phyloP scores from a whole-genome alignment of 2,329 filamentous ascomycete genomes.

The Aspergillus brunneoviolaceus region DNA sequence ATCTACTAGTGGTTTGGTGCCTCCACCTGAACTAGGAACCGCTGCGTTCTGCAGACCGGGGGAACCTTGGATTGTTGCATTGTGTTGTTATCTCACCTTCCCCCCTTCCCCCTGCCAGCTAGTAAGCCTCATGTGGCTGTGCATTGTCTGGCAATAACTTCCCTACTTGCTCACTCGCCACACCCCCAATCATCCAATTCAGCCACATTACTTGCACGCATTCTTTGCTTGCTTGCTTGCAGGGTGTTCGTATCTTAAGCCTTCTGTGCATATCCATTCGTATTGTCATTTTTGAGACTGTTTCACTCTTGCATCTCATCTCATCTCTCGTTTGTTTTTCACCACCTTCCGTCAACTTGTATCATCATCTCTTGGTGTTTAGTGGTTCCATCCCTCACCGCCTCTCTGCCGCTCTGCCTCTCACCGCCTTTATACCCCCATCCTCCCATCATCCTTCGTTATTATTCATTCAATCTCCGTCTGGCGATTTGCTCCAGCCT shows the following conservation, averaged over 20 bases:
- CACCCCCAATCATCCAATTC: conserved; percentile 1
- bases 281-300: not conserved
- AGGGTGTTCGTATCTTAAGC: not conserved
- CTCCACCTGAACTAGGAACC: conserved; percentile 8
- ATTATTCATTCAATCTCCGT: conserved; percentile 14
- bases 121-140: conserved; percentile 22
- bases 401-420: conserved; percentile 23
- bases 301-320: not conserved
- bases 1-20: conserved; percentile 1
- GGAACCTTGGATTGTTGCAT: conserved; percentile 15
- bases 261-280: not conserved
- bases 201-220: not conserved
- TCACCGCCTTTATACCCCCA: conserved; percentile 16
- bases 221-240: not conserved
- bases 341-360: not conserved
- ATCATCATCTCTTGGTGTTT: conserved; percentile 2
- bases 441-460: conserved; percentile 19
- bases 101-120: not conserved
- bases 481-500: conserved; percentile 28
- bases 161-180: conserved; percentile 12
- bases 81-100: conserved; percentile 2
- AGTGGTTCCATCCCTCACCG: not conserved
- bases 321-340: not conserved
- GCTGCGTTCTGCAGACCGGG: conserved; percentile 20
- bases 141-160: not conserved